Conservation (phyloP, 257 asterid genomes). For the Solanum pennellii region DNA sequence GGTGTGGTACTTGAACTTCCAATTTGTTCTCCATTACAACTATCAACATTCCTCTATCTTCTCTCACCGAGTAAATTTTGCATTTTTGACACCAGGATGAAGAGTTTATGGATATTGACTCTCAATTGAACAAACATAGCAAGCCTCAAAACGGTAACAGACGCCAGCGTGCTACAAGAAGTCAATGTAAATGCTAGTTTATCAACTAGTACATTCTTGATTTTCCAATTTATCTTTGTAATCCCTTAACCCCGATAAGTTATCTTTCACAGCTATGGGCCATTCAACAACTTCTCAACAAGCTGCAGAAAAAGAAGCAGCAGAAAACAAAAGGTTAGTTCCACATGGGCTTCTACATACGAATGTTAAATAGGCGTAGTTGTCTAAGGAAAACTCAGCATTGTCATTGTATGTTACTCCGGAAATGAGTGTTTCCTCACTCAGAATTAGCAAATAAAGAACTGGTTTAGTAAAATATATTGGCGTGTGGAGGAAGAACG, state of each 20-base stretch:
- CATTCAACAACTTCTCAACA: slow-evolving; percentile 30
- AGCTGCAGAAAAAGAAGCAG: slow-evolving; percentile 35
- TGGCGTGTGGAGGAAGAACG: background rate
- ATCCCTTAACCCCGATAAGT: background rate
- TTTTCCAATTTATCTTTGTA: background rate
- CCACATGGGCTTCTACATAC: background rate
- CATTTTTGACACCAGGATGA: background rate
- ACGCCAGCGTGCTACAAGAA: slow-evolving; percentile 40
- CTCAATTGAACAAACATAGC: slow-evolving; percentile 16
- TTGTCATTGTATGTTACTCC: background rate
- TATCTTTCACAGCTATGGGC: slow-evolving; percentile 59
- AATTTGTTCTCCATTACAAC: background rate
- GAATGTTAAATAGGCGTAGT: background rate
- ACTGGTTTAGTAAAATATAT: background rate
- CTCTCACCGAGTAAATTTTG: background rate
- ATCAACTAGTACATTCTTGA: background rate
- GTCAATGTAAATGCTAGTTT: slow-evolving; percentile 43
- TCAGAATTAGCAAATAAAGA: background rate
- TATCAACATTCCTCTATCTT: background rate
- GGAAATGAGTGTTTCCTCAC: background rate
- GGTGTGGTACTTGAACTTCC: slow-evolving; percentile 1
- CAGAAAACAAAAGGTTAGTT: slow-evolving; percentile 55
- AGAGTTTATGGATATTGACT: slow-evolving; percentile 13
- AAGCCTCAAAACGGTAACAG: slow-evolving; percentile 19
- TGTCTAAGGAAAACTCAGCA: background rate